Conservation (phyloP, 768 basidiomycete species). For the Leucogyrophana mollusca region DNA sequence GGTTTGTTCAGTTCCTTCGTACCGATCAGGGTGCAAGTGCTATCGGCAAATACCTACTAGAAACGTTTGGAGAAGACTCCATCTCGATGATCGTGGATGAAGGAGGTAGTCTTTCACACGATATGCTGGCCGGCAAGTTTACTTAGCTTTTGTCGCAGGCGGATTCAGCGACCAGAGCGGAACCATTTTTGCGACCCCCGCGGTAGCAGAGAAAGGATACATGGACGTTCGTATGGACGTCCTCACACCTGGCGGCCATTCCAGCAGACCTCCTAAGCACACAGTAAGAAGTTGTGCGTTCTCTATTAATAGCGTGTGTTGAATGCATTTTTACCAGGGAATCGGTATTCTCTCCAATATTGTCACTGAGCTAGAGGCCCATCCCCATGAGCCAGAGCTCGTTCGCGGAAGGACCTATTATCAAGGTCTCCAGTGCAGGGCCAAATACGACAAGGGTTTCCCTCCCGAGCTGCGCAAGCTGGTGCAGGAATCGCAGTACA, state of each 20-base stretch:
- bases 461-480: slow-evolving; percentile 19
- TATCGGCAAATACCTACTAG: slow-evolving; percentile 39
- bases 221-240: slow-evolving; percentile 42
- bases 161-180: slow-evolving; percentile 27
- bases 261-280: slow-evolving; percentile 50
- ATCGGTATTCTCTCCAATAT: slow-evolving; percentile 53
- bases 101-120: slow-evolving; percentile 34
- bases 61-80: slow-evolving; percentile 46
- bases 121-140: neutral
- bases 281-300: slow-evolving; percentile 33
- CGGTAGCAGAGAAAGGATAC: slow-evolving; percentile 43
- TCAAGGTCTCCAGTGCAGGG: slow-evolving; percentile 38
- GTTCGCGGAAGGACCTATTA: slow-evolving; percentile 24
- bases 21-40: slow-evolving; percentile 46
- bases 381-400: slow-evolving; percentile 38
- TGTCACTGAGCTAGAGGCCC: slow-evolving; percentile 45
- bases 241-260: slow-evolving; percentile 51
- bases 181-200: slow-evolving; percentile 28
- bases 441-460: slow-evolving; percentile 37
- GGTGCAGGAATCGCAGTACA: slow-evolving; percentile 18
- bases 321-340: slow-evolving; percentile 27
- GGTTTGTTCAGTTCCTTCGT: too few species aligned
- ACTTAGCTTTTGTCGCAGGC: slow-evolving; percentile 18
- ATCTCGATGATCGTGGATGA: slow-evolving; percentile 61
- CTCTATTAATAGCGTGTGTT: neutral